phyloP scores from a whole-genome alignment of 768 basidiomycete species.

The Suillus fuscotomentosus region DNA sequence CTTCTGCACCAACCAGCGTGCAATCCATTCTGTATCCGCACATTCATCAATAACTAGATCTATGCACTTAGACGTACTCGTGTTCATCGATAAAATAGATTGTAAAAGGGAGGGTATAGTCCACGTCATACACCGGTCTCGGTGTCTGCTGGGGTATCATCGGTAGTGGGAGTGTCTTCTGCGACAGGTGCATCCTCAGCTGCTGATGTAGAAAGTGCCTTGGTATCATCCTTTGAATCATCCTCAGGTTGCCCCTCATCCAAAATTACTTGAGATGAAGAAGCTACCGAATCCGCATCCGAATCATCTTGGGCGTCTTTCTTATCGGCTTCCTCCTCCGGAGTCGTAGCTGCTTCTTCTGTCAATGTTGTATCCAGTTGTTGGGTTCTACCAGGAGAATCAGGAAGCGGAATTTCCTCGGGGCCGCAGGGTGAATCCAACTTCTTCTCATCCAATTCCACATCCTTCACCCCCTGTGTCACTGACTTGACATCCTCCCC shows the following conservation, averaged over 20 bases:
- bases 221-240: constrained; percentile 3
- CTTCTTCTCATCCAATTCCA: constrained; percentile 51
- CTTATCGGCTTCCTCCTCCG: constrained; percentile 9
- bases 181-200: constrained; percentile 9
- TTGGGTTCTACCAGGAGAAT: constrained; percentile 31
- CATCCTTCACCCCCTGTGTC: constrained; percentile 66
- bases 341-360: constrained; percentile 8
- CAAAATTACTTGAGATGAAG: constrained; percentile 15
- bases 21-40: neutral
- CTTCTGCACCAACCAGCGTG: constrained; percentile 10
- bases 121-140: neutral
- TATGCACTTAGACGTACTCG: neutral
- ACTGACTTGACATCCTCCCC: constrained; percentile 65
- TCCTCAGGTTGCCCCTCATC: constrained; percentile 7
- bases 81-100: neutral
- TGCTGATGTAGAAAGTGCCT: constrained; percentile 1
- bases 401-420: constrained; percentile 37
- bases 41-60: constrained; percentile 4
- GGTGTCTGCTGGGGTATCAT: constrained; percentile 11
- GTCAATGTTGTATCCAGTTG: constrained; percentile 13
- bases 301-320: constrained; percentile 14
- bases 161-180: constrained; percentile 10
- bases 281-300: constrained; percentile 21
- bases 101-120: neutral
- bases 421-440: constrained; percentile 18